Base-by-base conservation (phyloP, 2,329 filamentous ascomycete genomes). In the Nothophoma quercina region DNA sequence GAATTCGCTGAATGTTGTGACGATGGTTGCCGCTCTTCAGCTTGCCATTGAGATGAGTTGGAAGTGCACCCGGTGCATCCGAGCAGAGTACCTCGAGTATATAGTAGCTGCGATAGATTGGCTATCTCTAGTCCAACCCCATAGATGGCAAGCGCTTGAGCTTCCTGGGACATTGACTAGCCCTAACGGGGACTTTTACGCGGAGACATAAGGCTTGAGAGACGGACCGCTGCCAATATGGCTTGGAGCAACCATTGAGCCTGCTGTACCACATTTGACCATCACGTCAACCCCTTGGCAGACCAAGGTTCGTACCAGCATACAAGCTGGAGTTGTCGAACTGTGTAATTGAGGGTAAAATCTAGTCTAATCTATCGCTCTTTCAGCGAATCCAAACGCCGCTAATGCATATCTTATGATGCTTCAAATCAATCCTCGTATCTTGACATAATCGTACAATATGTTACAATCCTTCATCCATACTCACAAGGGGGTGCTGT, bases 401-500 rank as follows among this genome's bases (percentile, higher is more conserved):
- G 26, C 23, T 46, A 40, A 62, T 62, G 59, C 59, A 57, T 46
- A 30, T 45, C 49, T 54, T 59, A 15, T 32, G 15, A 47, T 45
- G 43, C 44, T 47, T 16, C 19, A 48, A 25, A 30, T 19, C 42
- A 39, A 34, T 18, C 39, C 32, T 29, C 45, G 35, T 51, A 52
- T 55, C 45, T 34, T 50, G 35, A 43, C 45, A 48, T 57, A 50
- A 15, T 59, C 39, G 50, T 62, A 58, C 57, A 62, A 33, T 57
- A 44, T 55, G 5, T 59, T 58, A 67, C 56, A 60, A 10, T 26
- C 35, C 52, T 29, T 64, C 62, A 10, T 56, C 55, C 8, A 29
- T 39, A 21, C 41, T 63, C 10, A 75, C 68, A 19, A 79, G 66
- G 13, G 77, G 76, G 64, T 80, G 77, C n/a, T 75, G 63, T 53